phyloP scores from a whole-genome alignment of 2,329 filamentous ascomycete genomes.

The Knufia fluminis region DNA sequence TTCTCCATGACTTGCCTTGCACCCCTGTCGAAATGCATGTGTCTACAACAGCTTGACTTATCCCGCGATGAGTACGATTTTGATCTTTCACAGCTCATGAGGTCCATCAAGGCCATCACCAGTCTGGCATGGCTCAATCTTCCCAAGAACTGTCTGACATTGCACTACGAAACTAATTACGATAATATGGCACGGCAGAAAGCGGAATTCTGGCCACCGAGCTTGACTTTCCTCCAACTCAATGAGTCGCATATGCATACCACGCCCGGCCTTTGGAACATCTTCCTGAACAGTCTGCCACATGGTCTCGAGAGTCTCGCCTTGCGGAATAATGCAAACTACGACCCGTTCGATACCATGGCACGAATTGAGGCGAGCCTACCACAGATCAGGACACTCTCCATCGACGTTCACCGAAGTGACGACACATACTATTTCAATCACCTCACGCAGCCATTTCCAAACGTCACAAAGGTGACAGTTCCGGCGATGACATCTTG shows the following conservation, averaged over 20 bases:
- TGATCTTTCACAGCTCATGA: conserved; percentile 40
- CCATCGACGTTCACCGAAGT: conserved; percentile 4
- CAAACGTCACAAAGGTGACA: conserved; percentile 4
- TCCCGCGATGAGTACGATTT: conserved; percentile 45
- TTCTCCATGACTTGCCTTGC: conserved; percentile 43
- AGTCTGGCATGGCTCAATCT: conserved; percentile 39
- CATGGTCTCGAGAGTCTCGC: background rate
- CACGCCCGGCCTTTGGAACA: background rate
- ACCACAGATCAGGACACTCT: conserved; percentile 5
- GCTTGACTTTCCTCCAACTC: conserved; percentile 11
- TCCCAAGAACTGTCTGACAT: conserved; percentile 24
- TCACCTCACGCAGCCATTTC: conserved; percentile 5
- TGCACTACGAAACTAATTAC: background rate
- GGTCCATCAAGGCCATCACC: conserved; percentile 39
- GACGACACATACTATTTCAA: conserved; percentile 10
- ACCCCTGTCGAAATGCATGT: conserved; percentile 46
- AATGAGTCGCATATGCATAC: conserved; percentile 3
- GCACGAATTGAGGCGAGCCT: background rate
- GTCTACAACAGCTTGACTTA: conserved; percentile 44
- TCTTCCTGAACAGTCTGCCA: conserved; percentile 1
- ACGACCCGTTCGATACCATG: conserved; percentile 4
- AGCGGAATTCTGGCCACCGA: conserved; percentile 14
- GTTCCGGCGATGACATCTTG: conserved; percentile 8
- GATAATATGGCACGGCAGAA: background rate
- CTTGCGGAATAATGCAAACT: background rate